Conservation (phyloP, 2,329 filamentous ascomycete genomes). For the Colletotrichum neosansevieriae region DNA sequence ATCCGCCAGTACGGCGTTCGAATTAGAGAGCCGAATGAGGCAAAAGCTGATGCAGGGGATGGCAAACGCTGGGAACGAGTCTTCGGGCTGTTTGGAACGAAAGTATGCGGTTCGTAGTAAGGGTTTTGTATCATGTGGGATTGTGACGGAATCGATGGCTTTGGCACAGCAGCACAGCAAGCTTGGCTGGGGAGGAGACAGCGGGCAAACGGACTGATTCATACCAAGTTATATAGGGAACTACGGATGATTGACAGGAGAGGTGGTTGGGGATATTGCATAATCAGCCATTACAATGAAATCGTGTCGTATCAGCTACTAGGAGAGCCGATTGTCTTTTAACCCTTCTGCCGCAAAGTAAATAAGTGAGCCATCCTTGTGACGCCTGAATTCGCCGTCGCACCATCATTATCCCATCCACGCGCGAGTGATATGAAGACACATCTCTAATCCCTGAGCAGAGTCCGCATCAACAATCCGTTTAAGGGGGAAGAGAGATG, state of each 20-base stretch:
- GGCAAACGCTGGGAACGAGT: constrained; percentile 69
- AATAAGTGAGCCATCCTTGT: constrained; percentile 12
- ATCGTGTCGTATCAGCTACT: constrained; percentile 30
- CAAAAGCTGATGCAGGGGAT: constrained; percentile 58
- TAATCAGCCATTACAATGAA: neutral
- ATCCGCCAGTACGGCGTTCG: constrained; percentile 77
- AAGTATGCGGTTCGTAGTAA: constrained; percentile 53
- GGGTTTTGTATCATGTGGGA: too few species aligned
- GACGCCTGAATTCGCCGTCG: constrained; percentile 27
- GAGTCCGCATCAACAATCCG: constrained; percentile 1
- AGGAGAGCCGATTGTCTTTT: constrained; percentile 32
- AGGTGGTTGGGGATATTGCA: too few species aligned
- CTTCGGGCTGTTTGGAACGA: constrained; percentile 75
- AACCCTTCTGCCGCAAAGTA: constrained; percentile 21
- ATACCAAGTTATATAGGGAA: too few species aligned
- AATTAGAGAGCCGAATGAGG: constrained; percentile 53
- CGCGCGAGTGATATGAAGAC: neutral
- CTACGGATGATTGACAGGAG: neutral
- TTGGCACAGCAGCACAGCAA: neutral
- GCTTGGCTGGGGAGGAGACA: too few species aligned
- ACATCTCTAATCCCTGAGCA: neutral
- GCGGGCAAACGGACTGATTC: too few species aligned
- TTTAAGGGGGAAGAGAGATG: neutral
- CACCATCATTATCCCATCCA: constrained; percentile 10
- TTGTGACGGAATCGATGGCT: too few species aligned